These are phyloP conservation scores for Aspergillus viridinutans DNA, from an alignment of 2,329 filamentous ascomycete species.

Conservation along the genomic window DNA sequence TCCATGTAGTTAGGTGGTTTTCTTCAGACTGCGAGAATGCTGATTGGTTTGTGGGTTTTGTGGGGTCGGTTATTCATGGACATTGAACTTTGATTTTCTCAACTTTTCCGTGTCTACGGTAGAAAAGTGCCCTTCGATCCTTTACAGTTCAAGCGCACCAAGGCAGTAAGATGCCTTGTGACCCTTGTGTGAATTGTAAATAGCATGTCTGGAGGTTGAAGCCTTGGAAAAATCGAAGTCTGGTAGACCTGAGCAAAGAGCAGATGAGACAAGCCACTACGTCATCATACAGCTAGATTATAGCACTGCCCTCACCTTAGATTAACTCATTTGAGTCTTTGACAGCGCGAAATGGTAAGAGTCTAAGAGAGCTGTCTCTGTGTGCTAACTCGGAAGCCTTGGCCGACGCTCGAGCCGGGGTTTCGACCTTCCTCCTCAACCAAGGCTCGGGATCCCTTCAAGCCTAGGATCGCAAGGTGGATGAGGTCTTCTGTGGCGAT, in stretches of 20 bases:
- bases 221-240: background rate
- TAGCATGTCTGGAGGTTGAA: too few relatives aligned
- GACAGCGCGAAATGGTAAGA: background rate
- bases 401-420: background rate
- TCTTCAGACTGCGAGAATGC: background rate
- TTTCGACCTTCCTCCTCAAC: background rate
- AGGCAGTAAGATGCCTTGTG: background rate
- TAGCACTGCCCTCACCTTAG: too few relatives aligned
- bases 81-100: background rate
- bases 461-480: background rate
- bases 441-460: background rate
- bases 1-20: background rate
- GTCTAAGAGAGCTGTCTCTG: background rate
- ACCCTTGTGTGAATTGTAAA: background rate
- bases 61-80: background rate
- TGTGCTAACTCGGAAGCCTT: background rate
- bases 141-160: background rate
- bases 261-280: background rate
- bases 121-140: background rate
- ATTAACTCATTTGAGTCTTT: background rate
- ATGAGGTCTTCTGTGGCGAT: background rate
- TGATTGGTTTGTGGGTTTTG: background rate
- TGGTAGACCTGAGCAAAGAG: background rate
- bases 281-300: too few relatives aligned
- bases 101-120: background rate